Conservation (phyloP, 768 basidiomycete species). For the Lentinus tigrinus region DNA sequence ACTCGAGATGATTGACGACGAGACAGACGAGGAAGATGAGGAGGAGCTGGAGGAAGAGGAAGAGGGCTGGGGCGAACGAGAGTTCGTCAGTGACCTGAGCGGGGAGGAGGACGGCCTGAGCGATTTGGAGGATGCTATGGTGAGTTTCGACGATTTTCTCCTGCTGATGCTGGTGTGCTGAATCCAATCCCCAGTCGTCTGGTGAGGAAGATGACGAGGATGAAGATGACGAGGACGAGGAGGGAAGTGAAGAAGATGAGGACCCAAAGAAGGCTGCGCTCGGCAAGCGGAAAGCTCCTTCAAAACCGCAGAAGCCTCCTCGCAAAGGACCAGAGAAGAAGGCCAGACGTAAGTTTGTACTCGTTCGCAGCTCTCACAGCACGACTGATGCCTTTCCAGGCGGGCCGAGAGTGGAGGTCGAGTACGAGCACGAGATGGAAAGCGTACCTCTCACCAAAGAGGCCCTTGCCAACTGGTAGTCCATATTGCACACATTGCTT, state of each 20-base stretch:
- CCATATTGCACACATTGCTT: not conserved
- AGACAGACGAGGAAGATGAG: conserved; percentile 53
- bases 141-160: conserved; percentile 33
- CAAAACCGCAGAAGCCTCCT: conserved; percentile 40
- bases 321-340: conserved; percentile 61
- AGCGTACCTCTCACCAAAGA: conserved; percentile 35
- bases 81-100: conserved; percentile 77
- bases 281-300: conserved; percentile 66
- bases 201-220: conserved; percentile 37
- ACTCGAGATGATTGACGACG: conserved; percentile 50
- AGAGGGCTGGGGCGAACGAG: conserved; percentile 62
- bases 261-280: conserved; percentile 41
- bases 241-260: conserved; percentile 37
- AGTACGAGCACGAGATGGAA: conserved; percentile 94
- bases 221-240: conserved; percentile 44
- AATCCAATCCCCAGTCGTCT: not conserved
- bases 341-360: conserved; percentile 48
- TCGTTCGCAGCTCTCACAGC: not conserved
- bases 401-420: conserved; percentile 87
- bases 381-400: conserved; percentile 34
- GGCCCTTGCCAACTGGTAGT: conserved; percentile 27
- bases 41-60: conserved; percentile 58
- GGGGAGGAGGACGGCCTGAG: conserved; percentile 62
- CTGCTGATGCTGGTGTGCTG: not conserved
- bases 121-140: conserved; percentile 69